A percentile compares a stretch with the other conserved stretches of the same genome.
These are phyloP conservation scores for Nitzschia sp. DNA, from an alignment of 108 stramenopile genomes.

Conservation along the genomic window DNA sequence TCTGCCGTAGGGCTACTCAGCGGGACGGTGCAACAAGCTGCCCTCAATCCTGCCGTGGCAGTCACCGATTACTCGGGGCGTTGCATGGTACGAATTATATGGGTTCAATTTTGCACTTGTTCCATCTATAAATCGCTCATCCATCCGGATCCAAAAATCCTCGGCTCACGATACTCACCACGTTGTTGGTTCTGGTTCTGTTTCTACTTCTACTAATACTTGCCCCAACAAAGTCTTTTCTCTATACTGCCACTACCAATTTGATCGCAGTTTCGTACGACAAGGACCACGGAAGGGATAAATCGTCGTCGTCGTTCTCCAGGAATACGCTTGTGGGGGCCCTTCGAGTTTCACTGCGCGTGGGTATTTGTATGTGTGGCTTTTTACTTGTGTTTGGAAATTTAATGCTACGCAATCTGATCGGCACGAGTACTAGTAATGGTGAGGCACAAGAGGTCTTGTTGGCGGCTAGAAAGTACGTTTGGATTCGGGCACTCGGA, in stretches of 20 bases:
- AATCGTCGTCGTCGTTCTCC: constrained; percentile 7
- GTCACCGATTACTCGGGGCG: constrained; percentile 75
- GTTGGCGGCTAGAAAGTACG: constrained; percentile 72
- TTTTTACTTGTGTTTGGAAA: constrained; percentile 48
- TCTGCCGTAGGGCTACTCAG: constrained; percentile 72
- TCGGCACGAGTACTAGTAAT: constrained; percentile 73
- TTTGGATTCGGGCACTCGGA: constrained; percentile 79
- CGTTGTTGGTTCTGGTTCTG: not conserved
- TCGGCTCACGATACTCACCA: no score
- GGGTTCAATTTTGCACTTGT: no score
- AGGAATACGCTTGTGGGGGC: constrained; percentile 54
- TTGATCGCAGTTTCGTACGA: constrained; percentile 68
- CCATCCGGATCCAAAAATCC: no score
- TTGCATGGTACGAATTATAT: constrained; percentile 68
- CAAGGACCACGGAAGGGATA: constrained; percentile 36
- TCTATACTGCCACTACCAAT: constrained; percentile 87
- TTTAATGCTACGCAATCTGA: constrained; percentile 47
- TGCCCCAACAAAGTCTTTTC: constrained; percentile 69
- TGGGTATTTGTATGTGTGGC: constrained; percentile 57
- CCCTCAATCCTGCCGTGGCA: constrained; percentile 78
- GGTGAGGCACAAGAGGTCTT: constrained; percentile 59
- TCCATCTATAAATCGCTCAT: no score
- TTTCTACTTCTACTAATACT: no score
- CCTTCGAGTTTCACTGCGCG: constrained; percentile 62
- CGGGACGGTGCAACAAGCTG: constrained; percentile 84